Evolutionary conservation across 2,329 filamentous ascomycete genomes (phyloP).

Genomic region (Gnomoniopsis sp.): DNA sequence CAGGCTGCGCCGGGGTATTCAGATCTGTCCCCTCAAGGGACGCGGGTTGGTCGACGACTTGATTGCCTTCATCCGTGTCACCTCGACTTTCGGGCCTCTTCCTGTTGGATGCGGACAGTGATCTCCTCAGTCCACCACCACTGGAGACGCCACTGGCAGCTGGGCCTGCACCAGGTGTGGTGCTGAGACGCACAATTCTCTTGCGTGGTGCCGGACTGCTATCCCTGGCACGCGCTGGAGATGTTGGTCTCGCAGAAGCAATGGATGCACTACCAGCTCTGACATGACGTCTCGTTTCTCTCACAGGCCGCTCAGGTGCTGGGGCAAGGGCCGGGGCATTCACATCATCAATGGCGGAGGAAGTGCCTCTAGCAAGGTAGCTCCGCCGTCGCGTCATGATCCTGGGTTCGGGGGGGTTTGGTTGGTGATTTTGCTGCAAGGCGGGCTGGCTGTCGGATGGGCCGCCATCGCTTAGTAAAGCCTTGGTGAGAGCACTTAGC

Average conservation of each 20-base stretch:
- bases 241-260: slow-evolving; percentile 37
- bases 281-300: slow-evolving; percentile 37
- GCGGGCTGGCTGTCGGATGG: slow-evolving; percentile 41
- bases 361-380: slow-evolving; percentile 41
- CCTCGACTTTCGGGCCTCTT: slow-evolving; percentile 24
- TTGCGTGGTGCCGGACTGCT: slow-evolving; percentile 51
- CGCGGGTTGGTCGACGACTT: slow-evolving; percentile 15
- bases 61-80: slow-evolving; percentile 28
- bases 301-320: slow-evolving; percentile 20
- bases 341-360: slow-evolving; percentile 38
- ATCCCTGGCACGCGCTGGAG: slow-evolving; percentile 45
- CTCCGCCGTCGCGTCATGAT: slow-evolving; percentile 49
- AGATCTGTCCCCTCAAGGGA: slow-evolving; percentile 31
- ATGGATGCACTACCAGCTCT: slow-evolving; percentile 47
- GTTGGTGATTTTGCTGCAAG: background rate
- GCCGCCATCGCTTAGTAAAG: slow-evolving; percentile 66
- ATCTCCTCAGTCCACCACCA: slow-evolving; percentile 45
- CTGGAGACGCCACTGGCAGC: slow-evolving; percentile 26
- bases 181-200: slow-evolving; percentile 55
- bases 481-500: slow-evolving; percentile 88
- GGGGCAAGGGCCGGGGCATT: background rate
- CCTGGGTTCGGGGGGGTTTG: slow-evolving; percentile 36
- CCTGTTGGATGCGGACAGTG: slow-evolving; percentile 36
- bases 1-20: slow-evolving; percentile 51
- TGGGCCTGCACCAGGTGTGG: slow-evolving; percentile 35